Percentiles rank a stretch among this genome's conserved stretches.
These are phyloP conservation scores for Trichoderma sp. DNA, from an alignment of 2,329 filamentous ascomycete species.

Conservation along the genomic window DNA sequence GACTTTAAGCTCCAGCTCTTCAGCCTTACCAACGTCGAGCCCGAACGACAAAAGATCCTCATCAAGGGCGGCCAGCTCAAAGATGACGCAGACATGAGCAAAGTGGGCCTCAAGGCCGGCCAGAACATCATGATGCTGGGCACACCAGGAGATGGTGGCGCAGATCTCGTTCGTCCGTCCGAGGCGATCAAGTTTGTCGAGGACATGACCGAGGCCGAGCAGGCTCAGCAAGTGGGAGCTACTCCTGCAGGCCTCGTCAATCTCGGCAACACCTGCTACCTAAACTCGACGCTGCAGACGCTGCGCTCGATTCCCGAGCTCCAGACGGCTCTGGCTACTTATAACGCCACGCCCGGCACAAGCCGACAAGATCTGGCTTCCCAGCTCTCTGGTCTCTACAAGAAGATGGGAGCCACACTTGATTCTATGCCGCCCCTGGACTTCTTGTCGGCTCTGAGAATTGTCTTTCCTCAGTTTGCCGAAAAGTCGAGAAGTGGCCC, in stretches of 20 bases:
- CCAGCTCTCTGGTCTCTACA: constrained; percentile 80
- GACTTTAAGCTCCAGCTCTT: constrained; percentile 95
- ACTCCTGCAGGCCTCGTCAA: constrained; percentile 88
- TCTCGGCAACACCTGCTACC: constrained; percentile 95
- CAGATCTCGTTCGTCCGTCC: constrained; percentile 68
- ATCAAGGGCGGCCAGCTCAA: constrained; percentile 94
- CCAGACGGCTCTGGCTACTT: constrained; percentile 72
- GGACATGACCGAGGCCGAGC: constrained; percentile 96
- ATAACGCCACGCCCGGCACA: constrained; percentile 41
- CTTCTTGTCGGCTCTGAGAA: constrained; percentile 79
- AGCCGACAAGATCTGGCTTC: constrained; percentile 69
- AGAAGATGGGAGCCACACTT: constrained; percentile 86
- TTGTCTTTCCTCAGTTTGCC: constrained; percentile 86
- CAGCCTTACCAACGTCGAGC: constrained; percentile 93
- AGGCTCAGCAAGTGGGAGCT: constrained; percentile 78
- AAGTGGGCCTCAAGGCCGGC: constrained; percentile 80
- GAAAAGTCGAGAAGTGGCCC: constrained; percentile 80
- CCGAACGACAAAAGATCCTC: constrained; percentile 92
- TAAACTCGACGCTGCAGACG: constrained; percentile 96
- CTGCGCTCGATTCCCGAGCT: constrained; percentile 88
- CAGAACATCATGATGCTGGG: constrained; percentile 97
- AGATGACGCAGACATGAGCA: constrained; percentile 85
- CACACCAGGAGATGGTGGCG: constrained; percentile 69
- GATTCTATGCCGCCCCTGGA: constrained; percentile 79
- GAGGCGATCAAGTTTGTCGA: constrained; percentile 87